Conservation (phyloP, 345 rosid genomes). For the Lumnitzera racemosa region DNA sequence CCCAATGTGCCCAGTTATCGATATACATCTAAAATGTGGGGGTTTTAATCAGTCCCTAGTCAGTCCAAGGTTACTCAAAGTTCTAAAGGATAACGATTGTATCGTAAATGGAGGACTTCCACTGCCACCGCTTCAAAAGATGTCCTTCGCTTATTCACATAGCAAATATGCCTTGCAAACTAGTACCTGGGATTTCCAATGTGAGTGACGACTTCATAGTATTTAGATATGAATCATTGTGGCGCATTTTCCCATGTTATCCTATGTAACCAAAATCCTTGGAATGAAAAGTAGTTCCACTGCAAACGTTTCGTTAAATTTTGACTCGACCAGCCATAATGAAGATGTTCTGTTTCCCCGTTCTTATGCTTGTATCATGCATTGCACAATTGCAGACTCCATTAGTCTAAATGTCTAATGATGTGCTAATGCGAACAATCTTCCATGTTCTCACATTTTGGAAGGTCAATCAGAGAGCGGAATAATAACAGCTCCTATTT, state of each 20-base stretch:
- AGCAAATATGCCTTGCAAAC: constrained; percentile 17
- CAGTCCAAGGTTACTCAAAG: constrained; percentile 25
- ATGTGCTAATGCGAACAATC: too few species aligned
- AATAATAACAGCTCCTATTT: too few species aligned
- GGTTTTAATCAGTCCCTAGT: constrained; percentile 26
- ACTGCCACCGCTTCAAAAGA: constrained; percentile 14
- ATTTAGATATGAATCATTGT: neutral
- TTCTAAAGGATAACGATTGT: constrained; percentile 18
- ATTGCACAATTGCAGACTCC: too few species aligned
- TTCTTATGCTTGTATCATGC: too few species aligned
- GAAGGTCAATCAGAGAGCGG: too few species aligned
- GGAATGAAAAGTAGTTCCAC: too few species aligned
- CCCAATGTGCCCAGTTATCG: constrained; percentile 28
- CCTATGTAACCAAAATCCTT: neutral
- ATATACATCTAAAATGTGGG: constrained; percentile 25
- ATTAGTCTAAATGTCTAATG: too few species aligned
- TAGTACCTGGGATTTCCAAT: constrained; percentile 30
- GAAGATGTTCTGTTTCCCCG: too few species aligned
- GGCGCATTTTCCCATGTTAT: neutral
- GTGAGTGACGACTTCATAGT: constrained; percentile 14
- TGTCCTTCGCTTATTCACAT: constrained; percentile 28
- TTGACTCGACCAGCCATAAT: too few species aligned
- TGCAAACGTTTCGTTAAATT: too few species aligned
- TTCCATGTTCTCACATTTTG: too few species aligned
- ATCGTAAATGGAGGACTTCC: constrained; percentile 28